Conservation (phyloP, 495 filamentous ascomycete genomes). For the Penicillium nucicola region DNA sequence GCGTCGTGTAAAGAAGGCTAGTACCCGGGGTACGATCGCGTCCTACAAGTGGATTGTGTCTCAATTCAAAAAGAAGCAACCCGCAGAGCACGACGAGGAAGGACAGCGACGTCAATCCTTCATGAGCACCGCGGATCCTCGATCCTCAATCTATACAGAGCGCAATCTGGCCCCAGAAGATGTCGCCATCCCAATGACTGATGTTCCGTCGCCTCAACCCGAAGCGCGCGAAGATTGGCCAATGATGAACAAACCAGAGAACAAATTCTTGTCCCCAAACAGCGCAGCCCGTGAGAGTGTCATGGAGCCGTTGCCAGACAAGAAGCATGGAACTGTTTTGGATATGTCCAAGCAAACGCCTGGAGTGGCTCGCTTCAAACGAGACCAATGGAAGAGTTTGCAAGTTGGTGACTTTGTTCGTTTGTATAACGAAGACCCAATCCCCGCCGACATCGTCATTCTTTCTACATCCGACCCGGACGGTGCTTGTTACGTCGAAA, state of each 20-base stretch:
- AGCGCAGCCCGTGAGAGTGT: conserved; percentile 31
- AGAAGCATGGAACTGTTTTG: conserved; percentile 63
- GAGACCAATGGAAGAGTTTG: conserved; percentile 92
- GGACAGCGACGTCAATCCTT: conserved; percentile 59
- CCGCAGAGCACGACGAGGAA: conserved; percentile 30
- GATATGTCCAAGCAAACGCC: conserved; percentile 56
- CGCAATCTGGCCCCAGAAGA: conserved; percentile 53
- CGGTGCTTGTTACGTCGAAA: conserved; percentile 96
- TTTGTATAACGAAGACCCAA: conserved; percentile 92
- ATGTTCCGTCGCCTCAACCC: conserved; percentile 78
- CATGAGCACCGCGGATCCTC: conserved; percentile 56
- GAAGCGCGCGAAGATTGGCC: conserved; percentile 43
- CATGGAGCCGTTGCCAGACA: conserved; percentile 24
- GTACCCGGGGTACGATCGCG: conserved; percentile 57
- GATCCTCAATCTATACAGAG: conserved; percentile 58
- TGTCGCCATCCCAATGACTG: conserved; percentile 85
- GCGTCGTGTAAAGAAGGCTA: conserved; percentile 91
- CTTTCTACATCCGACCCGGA: conserved; percentile 94
- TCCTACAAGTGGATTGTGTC: conserved; percentile 57
- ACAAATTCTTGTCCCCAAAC: conserved; percentile 33
- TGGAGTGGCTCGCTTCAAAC: conserved; percentile 76
- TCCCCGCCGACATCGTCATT: conserved; percentile 93
- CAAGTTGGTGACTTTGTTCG: conserved; percentile 96
- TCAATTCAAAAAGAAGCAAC: conserved; percentile 31
- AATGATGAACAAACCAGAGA: conserved; percentile 18